These are phyloP conservation scores for Citrus cavaleriei DNA, from an alignment of 345 rosid genomes.

Conservation along the genomic window DNA sequence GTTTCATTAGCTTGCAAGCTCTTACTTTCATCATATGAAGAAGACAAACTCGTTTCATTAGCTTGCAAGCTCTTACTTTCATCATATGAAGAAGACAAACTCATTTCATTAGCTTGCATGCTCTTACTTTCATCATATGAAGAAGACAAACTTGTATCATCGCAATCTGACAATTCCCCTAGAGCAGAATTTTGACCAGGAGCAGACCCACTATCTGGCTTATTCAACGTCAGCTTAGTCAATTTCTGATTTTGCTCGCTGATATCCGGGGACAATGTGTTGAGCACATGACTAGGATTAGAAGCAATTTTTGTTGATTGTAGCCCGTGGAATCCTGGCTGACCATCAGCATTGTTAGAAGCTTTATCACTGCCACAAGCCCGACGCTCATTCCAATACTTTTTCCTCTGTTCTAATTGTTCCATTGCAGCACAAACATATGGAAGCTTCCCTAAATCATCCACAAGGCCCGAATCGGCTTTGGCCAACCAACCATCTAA, in stretches of 20 bases:
- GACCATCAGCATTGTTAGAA: conserved; percentile 16
- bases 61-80: conserved; percentile 33
- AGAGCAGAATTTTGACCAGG: conserved; percentile 34
- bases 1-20: conserved; percentile 27
- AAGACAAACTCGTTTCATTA: conserved; percentile 10
- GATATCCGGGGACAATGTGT: conserved; percentile 19
- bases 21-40: conserved; percentile 45
- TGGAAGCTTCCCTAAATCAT: conserved; percentile 85
- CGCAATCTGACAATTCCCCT: conserved; percentile 30
- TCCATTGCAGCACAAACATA: conserved; percentile 90
- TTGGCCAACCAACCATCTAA: conserved; percentile 80
- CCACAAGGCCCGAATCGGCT: conserved; percentile 88
- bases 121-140: conserved; percentile 42
- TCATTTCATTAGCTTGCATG: conserved; percentile 5
- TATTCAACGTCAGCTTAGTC: conserved; percentile 21
- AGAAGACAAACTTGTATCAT: conserved; percentile 33
- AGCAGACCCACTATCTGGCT: conserved; percentile 30
- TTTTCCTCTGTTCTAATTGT: conserved; percentile 68
- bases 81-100: conserved; percentile 34
- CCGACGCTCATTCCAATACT: conserved; percentile 70
- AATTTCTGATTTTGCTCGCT: conserved; percentile 25
- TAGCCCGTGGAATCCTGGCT: conserved; percentile 21
- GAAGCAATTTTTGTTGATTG: conserved; percentile 24
- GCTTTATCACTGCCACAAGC: conserved; percentile 23
- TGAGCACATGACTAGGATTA: conserved; percentile 23